phyloP scores from a whole-genome alignment of 164 flowering plant species.

The Platanus orientalis region DNA sequence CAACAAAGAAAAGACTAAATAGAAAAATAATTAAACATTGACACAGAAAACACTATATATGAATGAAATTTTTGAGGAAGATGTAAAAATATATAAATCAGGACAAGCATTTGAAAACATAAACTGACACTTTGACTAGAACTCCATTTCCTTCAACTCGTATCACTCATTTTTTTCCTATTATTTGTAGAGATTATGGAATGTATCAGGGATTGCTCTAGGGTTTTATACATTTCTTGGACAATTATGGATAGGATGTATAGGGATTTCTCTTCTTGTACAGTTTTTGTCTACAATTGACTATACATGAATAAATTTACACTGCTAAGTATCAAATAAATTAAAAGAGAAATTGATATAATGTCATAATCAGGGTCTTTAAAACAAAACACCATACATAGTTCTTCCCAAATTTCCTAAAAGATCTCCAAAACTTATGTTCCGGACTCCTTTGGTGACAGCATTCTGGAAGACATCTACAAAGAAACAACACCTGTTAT shows the following conservation, averaged over 20 bases:
- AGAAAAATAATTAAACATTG: too few species aligned
- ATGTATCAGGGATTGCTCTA: too few species aligned
- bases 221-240: too few species aligned
- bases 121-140: neutral
- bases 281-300: too few species aligned
- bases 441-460: conserved; percentile 76
- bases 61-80: neutral
- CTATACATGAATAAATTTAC: too few species aligned
- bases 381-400: conserved; percentile 52
- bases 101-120: neutral
- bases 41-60: neutral
- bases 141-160: neutral
- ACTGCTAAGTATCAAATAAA: too few species aligned
- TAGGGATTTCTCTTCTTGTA: too few species aligned
- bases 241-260: too few species aligned
- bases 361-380: neutral
- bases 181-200: too few species aligned
- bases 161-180: too few species aligned
- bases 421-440: conserved; percentile 95
- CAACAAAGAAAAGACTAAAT: neutral
- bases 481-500: conserved; percentile 14
- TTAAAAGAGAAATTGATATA: neutral
- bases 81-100: neutral
- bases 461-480: conserved; percentile 83
- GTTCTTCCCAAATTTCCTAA: conserved; percentile 83